Evolutionary conservation across 2,329 filamentous ascomycete species (phyloP).

Genomic region (Ceratocystis variospora): DNA sequence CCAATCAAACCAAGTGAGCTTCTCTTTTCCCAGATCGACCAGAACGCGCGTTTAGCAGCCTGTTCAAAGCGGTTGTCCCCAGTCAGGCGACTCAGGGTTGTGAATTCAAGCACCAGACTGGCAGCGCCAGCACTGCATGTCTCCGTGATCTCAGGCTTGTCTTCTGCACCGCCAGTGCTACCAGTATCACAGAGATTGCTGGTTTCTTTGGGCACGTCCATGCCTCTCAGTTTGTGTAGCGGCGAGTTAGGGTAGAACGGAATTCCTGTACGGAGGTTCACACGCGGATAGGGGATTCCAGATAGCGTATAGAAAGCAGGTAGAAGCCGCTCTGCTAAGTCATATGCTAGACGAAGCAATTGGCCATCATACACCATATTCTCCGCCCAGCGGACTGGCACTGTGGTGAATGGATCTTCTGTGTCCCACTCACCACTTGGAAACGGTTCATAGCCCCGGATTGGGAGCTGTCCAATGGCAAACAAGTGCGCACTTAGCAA

Average conservation of each 20-base stretch:
- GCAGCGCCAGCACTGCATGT: conserved; percentile 96
- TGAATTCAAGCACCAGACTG: conserved; percentile 85
- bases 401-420: conserved; percentile 34
- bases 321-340: conserved; percentile 69
- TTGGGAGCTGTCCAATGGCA: conserved; percentile 78
- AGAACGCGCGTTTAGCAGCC: conserved; percentile 82
- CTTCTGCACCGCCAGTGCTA: neutral
- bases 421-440: conserved; percentile 22
- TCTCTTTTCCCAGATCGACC: conserved; percentile 85
- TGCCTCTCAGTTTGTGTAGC: conserved; percentile 42
- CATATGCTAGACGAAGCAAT: conserved; percentile 72
- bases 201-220: neutral
- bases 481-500: conserved; percentile 88
- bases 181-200: neutral
- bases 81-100: conserved; percentile 74
- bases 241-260: conserved; percentile 86
- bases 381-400: conserved; percentile 56
- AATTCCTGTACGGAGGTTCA: conserved; percentile 81
- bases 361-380: conserved; percentile 80
- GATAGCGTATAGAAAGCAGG: conserved; percentile 87
- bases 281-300: conserved; percentile 84
- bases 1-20: conserved; percentile 80
- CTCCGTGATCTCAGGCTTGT: conserved; percentile 61
- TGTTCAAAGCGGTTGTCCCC: conserved; percentile 80
- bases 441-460: conserved; percentile 56